phyloP scores from a whole-genome alignment of 139 green algal genomes.

The Edaphochlamys debaryana region DNA sequence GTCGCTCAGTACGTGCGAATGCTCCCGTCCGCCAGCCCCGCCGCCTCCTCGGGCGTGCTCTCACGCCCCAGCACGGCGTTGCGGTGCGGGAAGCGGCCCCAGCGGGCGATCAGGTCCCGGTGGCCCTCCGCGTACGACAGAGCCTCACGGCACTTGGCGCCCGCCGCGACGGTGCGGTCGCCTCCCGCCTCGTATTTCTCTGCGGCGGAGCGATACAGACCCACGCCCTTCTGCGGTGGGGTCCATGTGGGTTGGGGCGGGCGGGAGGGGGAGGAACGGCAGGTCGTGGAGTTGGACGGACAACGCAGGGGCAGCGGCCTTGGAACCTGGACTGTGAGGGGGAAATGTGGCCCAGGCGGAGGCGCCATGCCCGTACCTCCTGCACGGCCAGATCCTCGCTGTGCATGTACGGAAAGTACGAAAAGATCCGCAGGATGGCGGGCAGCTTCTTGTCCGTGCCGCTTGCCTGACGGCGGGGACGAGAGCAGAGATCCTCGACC shows the following conservation, averaged over 20 bases:
- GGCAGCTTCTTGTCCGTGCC: constrained; percentile 33
- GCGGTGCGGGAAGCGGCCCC: constrained; percentile 74
- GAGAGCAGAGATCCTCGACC: background rate
- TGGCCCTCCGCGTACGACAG: constrained; percentile 44
- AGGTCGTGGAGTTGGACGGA: too few species aligned
- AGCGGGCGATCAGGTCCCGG: constrained; percentile 50
- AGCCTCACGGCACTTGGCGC: background rate
- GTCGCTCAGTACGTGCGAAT: constrained; percentile 58
- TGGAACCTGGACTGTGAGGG: too few species aligned
- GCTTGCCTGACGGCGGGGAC: constrained; percentile 11
- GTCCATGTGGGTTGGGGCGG: too few species aligned
- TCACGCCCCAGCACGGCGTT: constrained; percentile 66
- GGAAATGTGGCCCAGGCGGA: too few species aligned
- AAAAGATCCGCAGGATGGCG: constrained; percentile 46
- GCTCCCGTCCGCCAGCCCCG: constrained; percentile 61
- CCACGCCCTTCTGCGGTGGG: background rate
- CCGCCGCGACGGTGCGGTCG: background rate
- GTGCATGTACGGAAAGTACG: constrained; percentile 68
- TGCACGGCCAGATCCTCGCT: constrained; percentile 63
- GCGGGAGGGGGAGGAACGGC: too few species aligned
- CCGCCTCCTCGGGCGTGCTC: constrained; percentile 63
- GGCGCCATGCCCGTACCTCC: constrained; percentile 39
- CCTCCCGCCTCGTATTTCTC: constrained; percentile 13
- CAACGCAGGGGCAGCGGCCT: too few species aligned
- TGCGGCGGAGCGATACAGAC: constrained; percentile 3